A percentile compares a stretch with the other conserved stretches of the same genome.
Evolutionary conservation across 2,329 filamentous ascomycete species (phyloP).

Genomic region (Pseudogymnoascus sp.): DNA sequence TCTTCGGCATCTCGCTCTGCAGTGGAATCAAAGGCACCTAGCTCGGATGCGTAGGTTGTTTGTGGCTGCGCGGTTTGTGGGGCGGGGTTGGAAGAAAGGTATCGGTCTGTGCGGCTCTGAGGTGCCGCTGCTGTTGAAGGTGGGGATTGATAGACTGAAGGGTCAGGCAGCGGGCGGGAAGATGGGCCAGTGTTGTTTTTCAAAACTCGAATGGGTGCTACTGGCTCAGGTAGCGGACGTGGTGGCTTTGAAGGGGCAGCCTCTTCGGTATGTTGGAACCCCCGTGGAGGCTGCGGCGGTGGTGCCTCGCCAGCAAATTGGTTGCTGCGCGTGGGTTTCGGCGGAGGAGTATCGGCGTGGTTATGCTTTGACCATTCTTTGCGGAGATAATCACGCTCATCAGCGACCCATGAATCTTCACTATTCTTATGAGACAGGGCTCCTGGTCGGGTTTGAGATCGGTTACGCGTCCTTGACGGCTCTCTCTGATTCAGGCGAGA

Average conservation of each 20-base stretch:
- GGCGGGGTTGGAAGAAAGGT: constrained; percentile 42
- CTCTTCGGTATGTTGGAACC: not conserved
- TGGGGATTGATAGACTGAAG: constrained; percentile 17
- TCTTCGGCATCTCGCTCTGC: constrained; percentile 47
- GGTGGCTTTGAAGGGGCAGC: constrained; percentile 24
- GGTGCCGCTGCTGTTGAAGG: constrained; percentile 17
- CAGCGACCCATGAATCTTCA: constrained; percentile 43
- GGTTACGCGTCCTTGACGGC: constrained; percentile 20
- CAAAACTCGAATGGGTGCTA: constrained; percentile 25
- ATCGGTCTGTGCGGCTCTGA: constrained; percentile 43
- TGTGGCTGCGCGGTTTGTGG: constrained; percentile 33
- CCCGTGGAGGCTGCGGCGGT: constrained; percentile 9
- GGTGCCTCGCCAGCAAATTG: constrained; percentile 21
- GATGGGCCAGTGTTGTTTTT: constrained; percentile 29
- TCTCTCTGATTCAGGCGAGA: constrained; percentile 26
- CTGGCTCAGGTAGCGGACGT: constrained; percentile 30
- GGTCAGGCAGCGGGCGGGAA: constrained; percentile 35
- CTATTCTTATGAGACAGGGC: constrained; percentile 24
- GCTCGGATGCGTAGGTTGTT: constrained; percentile 36
- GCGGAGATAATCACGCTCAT: constrained; percentile 48
- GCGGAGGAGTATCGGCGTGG: constrained; percentile 18
- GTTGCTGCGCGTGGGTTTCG: constrained; percentile 14
- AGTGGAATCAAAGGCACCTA: constrained; percentile 35
- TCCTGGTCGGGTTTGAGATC: constrained; percentile 26
- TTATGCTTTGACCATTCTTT: constrained; percentile 34